Percentiles rank a stretch among this genome's conserved stretches.
phyloP scores from a whole-genome alignment of 306 rosid species.

The Quercus berberidifolia region DNA sequence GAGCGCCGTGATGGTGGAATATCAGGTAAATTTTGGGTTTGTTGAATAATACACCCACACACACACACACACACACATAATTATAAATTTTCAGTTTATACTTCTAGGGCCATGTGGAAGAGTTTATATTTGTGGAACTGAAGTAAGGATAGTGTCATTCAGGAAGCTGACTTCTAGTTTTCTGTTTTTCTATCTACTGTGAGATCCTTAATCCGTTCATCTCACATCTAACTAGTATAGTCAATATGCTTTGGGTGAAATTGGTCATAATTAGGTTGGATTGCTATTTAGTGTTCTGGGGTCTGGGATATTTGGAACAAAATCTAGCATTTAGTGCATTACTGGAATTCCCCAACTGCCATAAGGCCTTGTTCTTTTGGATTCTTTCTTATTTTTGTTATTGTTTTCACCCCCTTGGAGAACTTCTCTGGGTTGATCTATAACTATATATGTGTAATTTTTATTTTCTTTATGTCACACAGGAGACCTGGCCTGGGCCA shows the following conservation, averaged over 20 bases:
- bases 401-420: neutral
- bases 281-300: neutral
- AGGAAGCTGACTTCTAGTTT: neutral
- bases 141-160: neutral
- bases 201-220: neutral
- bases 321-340: neutral
- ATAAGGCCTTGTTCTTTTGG: neutral
- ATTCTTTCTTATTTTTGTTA: neutral
- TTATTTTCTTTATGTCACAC: neutral
- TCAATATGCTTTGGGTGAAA: neutral
- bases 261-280: neutral
- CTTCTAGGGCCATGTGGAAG: neutral
- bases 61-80: too few relatives aligned
- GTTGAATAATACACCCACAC: neutral
- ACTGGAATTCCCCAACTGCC: neutral
- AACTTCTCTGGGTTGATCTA: neutral
- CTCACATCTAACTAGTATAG: neutral
- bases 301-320: neutral
- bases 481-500: neutral
- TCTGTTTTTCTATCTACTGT: neutral
- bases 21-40: slow-evolving; percentile 47
- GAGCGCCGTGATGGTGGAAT: slow-evolving; percentile 83
- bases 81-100: neutral
- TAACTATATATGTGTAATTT: neutral
- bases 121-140: neutral